A percentile compares a stretch with the other conserved stretches of the same genome.
These are phyloP conservation scores for Solidago caesia DNA, from an alignment of 129 eudicot species.

Conservation along the genomic window DNA sequence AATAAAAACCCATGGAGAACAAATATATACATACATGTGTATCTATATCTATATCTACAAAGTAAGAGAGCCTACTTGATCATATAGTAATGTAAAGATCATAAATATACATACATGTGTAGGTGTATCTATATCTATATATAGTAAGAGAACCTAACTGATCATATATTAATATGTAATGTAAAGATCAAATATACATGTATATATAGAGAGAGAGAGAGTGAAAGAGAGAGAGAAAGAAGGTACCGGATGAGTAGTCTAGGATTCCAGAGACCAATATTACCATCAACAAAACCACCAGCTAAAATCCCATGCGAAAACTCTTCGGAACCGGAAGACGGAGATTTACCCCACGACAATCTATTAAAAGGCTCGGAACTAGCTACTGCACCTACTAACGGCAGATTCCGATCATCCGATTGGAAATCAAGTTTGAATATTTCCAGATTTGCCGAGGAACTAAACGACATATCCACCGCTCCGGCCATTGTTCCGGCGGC, in stretches of 20 bases:
- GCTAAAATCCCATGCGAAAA: slow-evolving; percentile 65
- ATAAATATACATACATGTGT: no score
- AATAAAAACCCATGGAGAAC: no score
- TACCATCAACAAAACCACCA: slow-evolving; percentile 85
- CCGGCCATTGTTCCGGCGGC: slow-evolving; percentile 98
- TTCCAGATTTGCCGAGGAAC: slow-evolving; percentile 76
- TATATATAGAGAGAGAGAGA: neutral
- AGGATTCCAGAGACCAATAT: slow-evolving; percentile 86
- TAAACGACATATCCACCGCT: slow-evolving; percentile 85
- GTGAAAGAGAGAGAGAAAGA: neutral
- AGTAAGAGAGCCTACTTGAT: no score
- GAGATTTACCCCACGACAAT: slow-evolving; percentile 66
- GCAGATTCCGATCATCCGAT: slow-evolving; percentile 58
- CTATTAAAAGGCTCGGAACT: slow-evolving; percentile 80
- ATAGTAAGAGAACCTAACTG: no score
- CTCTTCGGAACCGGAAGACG: slow-evolving; percentile 43
- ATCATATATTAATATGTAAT: no score
- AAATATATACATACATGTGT: no score
- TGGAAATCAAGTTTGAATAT: slow-evolving; percentile 72
- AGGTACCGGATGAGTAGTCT: slow-evolving; percentile 45
- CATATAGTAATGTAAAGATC: no score
- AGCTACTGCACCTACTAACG: slow-evolving; percentile 43
- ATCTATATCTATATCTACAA: no score
- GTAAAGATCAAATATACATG: neutral
- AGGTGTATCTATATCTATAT: no score